A percentile compares a stretch with the other conserved stretches of the same genome.
These are phyloP conservation scores for Lentinula novae-zelandiae DNA, from an alignment of 1,284 basidiomycete genomes.

Conservation along the genomic window DNA sequence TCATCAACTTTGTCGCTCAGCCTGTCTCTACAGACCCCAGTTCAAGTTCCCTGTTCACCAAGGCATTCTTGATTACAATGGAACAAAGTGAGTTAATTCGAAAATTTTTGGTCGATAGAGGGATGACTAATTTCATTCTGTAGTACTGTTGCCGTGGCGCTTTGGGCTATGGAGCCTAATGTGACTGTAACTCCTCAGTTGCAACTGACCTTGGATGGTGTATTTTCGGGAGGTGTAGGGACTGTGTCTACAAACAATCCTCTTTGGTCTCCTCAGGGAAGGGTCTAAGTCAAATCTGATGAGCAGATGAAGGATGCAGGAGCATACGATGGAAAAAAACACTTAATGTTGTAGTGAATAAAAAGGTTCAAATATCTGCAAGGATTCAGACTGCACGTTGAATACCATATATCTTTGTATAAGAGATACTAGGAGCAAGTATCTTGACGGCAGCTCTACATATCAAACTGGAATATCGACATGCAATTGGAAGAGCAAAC, in stretches of 20 bases:
- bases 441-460: too few species aligned
- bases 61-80: slow-evolving; percentile 70
- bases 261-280: slow-evolving; percentile 43
- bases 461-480: too few species aligned
- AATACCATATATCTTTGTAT: too few species aligned
- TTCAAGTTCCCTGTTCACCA: slow-evolving; percentile 74
- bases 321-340: too few species aligned
- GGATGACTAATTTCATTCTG: not conserved
- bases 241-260: slow-evolving; percentile 57
- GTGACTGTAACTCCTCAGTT: slow-evolving; percentile 48
- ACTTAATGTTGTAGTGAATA: too few species aligned
- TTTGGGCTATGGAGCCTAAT: slow-evolving; percentile 61
- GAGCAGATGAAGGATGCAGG: too few species aligned
- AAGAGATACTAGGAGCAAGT: too few species aligned
- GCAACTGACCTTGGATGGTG: slow-evolving; percentile 49
- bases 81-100: slow-evolving; percentile 20
- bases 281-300: slow-evolving; percentile 15
- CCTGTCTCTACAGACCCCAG: slow-evolving; percentile 50
- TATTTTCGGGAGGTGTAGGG: slow-evolving; percentile 65
- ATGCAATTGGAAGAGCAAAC: too few species aligned
- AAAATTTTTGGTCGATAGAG: not conserved
- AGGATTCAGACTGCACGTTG: too few species aligned
- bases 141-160: slow-evolving; percentile 68
- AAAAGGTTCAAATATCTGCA: too few species aligned
- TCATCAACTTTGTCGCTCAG: not conserved